Conservation (phyloP, 75 land plant species). For the Pinus taeda region DNA sequence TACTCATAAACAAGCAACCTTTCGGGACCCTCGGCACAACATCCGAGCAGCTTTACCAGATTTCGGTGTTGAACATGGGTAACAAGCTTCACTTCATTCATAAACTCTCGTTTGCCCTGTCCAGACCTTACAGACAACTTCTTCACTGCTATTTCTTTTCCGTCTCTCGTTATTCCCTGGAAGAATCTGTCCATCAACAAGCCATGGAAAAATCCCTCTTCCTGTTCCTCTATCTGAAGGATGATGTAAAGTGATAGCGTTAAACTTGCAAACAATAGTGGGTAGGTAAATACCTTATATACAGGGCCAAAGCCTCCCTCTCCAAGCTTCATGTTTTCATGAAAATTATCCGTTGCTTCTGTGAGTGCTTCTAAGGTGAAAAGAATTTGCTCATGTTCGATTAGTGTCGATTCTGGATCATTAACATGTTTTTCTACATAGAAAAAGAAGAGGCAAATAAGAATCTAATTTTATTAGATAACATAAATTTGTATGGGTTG, state of each 20-base stretch:
- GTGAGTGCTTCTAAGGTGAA: not conserved
- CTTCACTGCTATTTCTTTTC: conserved; percentile 25
- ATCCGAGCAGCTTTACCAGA: conserved; percentile 30
- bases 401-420: not conserved
- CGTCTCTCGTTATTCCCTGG: conserved; percentile 28
- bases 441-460: not conserved
- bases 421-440: not conserved
- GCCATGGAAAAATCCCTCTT: too few species aligned
- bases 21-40: conserved; percentile 27
- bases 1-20: conserved; percentile 38
- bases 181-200: not conserved
- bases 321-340: not conserved
- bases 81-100: conserved; percentile 27
- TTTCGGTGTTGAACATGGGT: conserved; percentile 27
- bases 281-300: not conserved
- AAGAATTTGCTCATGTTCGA: not conserved
- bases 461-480: too few species aligned
- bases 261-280: not conserved
- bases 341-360: not conserved
- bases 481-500: too few species aligned
- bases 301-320: not conserved
- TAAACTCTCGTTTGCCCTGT: conserved; percentile 30
- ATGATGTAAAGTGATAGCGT: not conserved
- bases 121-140: conserved; percentile 17
- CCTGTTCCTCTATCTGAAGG: not conserved